Conservation (phyloP, 2,329 filamentous ascomycete genomes). For the Leptographium radiaticola region DNA sequence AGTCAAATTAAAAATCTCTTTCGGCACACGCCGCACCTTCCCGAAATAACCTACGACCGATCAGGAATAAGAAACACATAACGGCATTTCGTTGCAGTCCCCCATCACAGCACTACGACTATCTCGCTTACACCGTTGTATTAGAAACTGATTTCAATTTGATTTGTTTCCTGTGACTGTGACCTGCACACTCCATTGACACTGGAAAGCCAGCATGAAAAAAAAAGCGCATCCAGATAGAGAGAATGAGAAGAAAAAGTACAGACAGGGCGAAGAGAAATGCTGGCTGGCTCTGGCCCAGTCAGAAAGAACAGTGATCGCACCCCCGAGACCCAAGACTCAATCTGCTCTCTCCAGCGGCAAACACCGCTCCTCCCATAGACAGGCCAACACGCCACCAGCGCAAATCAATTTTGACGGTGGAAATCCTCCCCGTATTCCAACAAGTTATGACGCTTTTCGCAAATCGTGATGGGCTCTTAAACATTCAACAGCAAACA, state of each 20-base stretch:
- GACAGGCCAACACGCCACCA: neutral
- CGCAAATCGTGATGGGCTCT: neutral
- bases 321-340: neutral
- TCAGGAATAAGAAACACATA: too few relatives aligned
- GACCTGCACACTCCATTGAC: constrained; percentile 8
- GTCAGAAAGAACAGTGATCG: neutral
- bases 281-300: neutral
- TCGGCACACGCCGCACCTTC: too few relatives aligned
- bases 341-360: neutral
- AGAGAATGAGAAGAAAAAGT: neutral
- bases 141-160: constrained; percentile 1
- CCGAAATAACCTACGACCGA: too few relatives aligned
- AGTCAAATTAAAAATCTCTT: too few relatives aligned
- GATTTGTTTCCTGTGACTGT: constrained; percentile 6
- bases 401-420: neutral
- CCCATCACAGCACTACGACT: too few relatives aligned
- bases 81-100: too few relatives aligned
- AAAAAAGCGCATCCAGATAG: constrained; percentile 1
- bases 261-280: neutral
- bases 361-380: neutral
- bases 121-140: too few relatives aligned
- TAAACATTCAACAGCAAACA: neutral
- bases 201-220: neutral
- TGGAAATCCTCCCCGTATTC: neutral
- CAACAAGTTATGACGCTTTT: constrained; percentile 1